Base-by-base conservation (phyloP, 2,329 filamentous ascomycete genomes). In the Fusarium sambucinum region DNA sequence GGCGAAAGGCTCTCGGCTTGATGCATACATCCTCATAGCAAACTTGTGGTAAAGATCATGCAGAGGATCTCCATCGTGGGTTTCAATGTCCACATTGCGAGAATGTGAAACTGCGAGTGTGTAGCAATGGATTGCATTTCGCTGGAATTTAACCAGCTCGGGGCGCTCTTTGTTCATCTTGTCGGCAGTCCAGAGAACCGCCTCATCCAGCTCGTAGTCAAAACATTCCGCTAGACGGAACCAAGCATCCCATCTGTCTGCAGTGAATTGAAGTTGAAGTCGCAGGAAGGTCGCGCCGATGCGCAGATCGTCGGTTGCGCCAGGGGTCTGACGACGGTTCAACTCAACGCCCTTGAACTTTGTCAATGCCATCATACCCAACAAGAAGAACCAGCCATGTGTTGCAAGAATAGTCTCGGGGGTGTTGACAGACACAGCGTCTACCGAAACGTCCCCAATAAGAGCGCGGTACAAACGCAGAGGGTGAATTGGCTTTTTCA, bases 321-420 rank as follows among this genome's bases (percentile, higher is more conserved):
- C 90, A 1, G 92, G 91, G 4, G 88, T 92, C 72, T 93, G 86
- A 21, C 93, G 88, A 73, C 95, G 92, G 63, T 84, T 94, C 79
- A 81, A 86, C 83, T 83, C 92, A 76, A 87, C 86, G 32, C 82
- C 85, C 69, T 88, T 89, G 77, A 97, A 98, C 74, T 94, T 97
- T 42, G 91, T 93, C 58, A 98, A 85, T 4, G 93, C 90, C 57
- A 97, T 92, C 84, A 96, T 92, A 21, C 95, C 95, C 65, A 97
- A 87, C 30, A 97, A 82, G 77, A 96, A 97, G 77, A 93, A 97
- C 95, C 95, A 98, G 45, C 94, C 92, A 70, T 93, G 91, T 25
- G 88, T 88, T 0, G 94, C 94, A 33, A 96, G 80, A 1, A 87
- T 86, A 53, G 89, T 90, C 59, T 96, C 91, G 0, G 87, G 85